phyloP scores from a whole-genome alignment of 495 filamentous ascomycete genomes.

The Parathielavia hyrcaniae region DNA sequence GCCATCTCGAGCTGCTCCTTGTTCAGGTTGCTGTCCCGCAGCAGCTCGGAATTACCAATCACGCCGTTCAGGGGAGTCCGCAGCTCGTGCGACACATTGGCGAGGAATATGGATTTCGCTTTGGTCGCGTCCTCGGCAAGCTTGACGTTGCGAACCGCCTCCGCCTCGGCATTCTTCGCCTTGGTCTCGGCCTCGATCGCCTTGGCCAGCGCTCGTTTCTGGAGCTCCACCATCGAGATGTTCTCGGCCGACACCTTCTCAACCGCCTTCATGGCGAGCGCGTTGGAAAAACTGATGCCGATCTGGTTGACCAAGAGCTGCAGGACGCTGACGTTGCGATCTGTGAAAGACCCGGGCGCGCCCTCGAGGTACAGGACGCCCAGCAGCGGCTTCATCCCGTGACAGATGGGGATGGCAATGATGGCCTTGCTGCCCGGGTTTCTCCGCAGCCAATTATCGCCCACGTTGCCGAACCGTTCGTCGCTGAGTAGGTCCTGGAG shows the following conservation, averaged over 20 bases:
- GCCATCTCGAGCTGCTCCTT: conserved; percentile 83
- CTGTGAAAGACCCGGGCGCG: conserved; percentile 76
- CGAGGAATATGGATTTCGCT: conserved; percentile 87
- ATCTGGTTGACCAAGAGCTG: conserved; percentile 86
- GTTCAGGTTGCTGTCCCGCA: conserved; percentile 69
- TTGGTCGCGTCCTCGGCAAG: conserved; percentile 86
- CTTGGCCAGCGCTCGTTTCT: conserved; percentile 73
- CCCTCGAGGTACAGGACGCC: conserved; percentile 85
- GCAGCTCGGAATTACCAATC: conserved; percentile 81
- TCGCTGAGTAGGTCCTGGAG: conserved; percentile 76
- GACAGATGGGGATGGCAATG: conserved; percentile 79
- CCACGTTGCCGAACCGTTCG: conserved; percentile 79
- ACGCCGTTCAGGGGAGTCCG: conserved; percentile 84
- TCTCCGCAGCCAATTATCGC: conserved; percentile 58
- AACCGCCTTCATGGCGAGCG: conserved; percentile 72
- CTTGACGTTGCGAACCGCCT: conserved; percentile 80
- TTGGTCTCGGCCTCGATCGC: conserved; percentile 76
- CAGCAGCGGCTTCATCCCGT: conserved; percentile 65
- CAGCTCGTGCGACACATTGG: conserved; percentile 84
- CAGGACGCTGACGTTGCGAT: conserved; percentile 77
- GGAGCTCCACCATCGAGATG: conserved; percentile 78
- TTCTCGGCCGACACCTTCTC: conserved; percentile 76
- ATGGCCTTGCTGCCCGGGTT: conserved; percentile 69
- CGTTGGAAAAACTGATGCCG: conserved; percentile 81
- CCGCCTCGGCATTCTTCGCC: conserved; percentile 72